Conservation (phyloP, 805 yeast genomes). For the Cyberlindnera samutprakarnensis region DNA sequence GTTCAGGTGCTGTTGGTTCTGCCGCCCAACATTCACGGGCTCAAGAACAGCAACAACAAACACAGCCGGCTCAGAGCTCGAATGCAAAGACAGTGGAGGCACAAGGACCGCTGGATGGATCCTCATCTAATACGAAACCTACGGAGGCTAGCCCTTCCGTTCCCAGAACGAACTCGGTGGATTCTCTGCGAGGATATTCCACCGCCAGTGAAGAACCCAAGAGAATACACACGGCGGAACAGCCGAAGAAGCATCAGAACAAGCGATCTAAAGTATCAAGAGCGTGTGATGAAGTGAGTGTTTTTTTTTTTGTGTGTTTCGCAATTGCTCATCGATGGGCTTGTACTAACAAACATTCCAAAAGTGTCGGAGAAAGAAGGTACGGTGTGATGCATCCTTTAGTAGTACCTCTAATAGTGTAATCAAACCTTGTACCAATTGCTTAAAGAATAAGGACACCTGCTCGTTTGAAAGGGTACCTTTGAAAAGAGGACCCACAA, state of each 20-base stretch:
- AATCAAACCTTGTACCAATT: constrained; percentile 52
- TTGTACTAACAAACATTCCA: constrained; percentile 1
- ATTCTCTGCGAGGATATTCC: no score
- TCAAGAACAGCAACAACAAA: not conserved
- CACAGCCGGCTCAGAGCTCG: not conserved
- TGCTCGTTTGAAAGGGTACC: constrained; percentile 71
- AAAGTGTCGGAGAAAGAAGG: constrained; percentile 59
- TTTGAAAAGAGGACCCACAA: constrained; percentile 71
- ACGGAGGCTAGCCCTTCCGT: no score
- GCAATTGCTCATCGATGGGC: not conserved
- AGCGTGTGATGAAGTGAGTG: constrained; percentile 56
- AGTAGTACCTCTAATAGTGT: constrained; percentile 36
- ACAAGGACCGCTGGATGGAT: no score
- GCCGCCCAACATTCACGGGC: not conserved
- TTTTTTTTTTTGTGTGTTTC: no score
- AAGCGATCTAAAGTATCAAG: constrained; percentile 68
- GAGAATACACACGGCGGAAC: constrained; percentile 2
- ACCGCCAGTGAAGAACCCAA: no score
- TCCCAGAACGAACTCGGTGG: not conserved
- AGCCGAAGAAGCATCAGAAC: constrained; percentile 29
- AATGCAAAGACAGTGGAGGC: no score
- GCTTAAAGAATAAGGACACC: constrained; percentile 48
- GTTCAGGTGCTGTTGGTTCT: constrained; percentile 1
- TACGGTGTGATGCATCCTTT: constrained; percentile 60
- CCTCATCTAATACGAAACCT: not conserved